Percentiles rank a stretch among this genome's conserved stretches.
phyloP scores from a whole-genome alignment of 805 yeast species.

The Blastobotrys robertii region DNA sequence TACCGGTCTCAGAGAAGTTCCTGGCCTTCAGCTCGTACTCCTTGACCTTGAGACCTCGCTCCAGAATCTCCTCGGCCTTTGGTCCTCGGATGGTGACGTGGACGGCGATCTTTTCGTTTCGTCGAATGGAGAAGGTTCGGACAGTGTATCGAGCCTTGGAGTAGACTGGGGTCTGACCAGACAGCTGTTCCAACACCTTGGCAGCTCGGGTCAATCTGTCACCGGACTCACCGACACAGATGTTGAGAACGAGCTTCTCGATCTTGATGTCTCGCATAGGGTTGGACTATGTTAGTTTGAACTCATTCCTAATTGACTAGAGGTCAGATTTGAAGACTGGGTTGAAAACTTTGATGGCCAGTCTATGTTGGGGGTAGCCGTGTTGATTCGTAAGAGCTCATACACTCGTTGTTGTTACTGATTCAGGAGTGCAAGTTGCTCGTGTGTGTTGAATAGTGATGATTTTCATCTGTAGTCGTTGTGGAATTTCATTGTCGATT shows the following conservation, averaged over 20 bases:
- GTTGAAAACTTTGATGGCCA: too few relatives aligned
- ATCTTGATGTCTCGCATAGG: conserved; percentile 98
- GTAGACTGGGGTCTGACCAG: conserved; percentile 99
- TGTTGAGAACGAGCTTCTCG: conserved; percentile 99
- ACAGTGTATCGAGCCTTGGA: conserved; percentile 99
- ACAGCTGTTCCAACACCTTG: conserved; percentile 98
- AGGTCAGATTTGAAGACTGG: too few relatives aligned
- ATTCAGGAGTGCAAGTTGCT: too few relatives aligned
- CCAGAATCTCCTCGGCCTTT: conserved; percentile 98
- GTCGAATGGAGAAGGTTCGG: conserved; percentile 99
- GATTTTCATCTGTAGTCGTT: too few relatives aligned
- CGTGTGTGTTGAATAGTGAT: too few relatives aligned
- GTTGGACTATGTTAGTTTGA: conserved; percentile 35
- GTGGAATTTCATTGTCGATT: too few relatives aligned
- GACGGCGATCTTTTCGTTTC: conserved; percentile 99
- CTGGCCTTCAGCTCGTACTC: conserved; percentile 91
- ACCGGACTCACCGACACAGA: conserved; percentile 99
- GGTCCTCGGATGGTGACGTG: conserved; percentile 99
- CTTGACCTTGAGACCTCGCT: conserved; percentile 99
- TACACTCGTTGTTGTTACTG: too few relatives aligned
- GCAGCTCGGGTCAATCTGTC: conserved; percentile 99
- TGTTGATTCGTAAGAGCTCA: too few relatives aligned
- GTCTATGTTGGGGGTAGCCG: too few relatives aligned
- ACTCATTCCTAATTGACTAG: too few relatives aligned
- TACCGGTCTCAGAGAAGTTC: conserved; percentile 98